Percentiles rank a stretch among this genome's conserved stretches.
Conservation (phyloP, 768 basidiomycete species). For the Amanita muscaria region DNA sequence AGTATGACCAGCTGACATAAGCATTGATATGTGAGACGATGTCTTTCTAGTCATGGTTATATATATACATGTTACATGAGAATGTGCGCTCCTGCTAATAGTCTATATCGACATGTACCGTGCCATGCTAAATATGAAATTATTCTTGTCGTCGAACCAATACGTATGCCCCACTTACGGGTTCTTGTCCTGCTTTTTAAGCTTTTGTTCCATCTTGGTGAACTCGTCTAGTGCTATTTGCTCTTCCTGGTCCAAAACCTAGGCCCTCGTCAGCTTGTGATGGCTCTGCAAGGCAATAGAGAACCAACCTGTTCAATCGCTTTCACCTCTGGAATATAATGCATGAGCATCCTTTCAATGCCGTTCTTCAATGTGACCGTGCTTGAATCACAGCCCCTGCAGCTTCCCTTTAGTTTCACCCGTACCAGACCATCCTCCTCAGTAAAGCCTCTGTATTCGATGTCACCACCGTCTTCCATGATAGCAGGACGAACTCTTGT, state of each 20-base stretch:
- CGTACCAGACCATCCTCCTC: slow-evolving; percentile 76
- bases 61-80: too few species aligned
- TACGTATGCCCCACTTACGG: slow-evolving; percentile 38
- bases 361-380: slow-evolving; percentile 94
- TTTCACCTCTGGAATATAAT: slow-evolving; percentile 95
- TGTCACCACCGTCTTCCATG: slow-evolving; percentile 98
- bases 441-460: slow-evolving; percentile 88
- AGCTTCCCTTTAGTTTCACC: slow-evolving; percentile 93
- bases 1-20: slow-evolving; percentile 3
- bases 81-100: too few species aligned
- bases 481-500: slow-evolving; percentile 94
- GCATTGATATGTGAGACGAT: too few species aligned
- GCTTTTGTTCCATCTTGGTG: slow-evolving; percentile 70
- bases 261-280: slow-evolving; percentile 8
- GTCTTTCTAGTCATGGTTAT: too few species aligned
- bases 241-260: slow-evolving; percentile 92
- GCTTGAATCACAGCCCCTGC: slow-evolving; percentile 90
- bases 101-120: slow-evolving; percentile 70
- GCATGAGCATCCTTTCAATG: slow-evolving; percentile 98
- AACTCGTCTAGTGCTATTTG: slow-evolving; percentile 82
- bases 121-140: slow-evolving; percentile 47
- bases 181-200: slow-evolving; percentile 36
- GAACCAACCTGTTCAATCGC: slow-evolving; percentile 73
- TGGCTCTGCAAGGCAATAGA: not conserved
- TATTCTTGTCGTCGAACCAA: slow-evolving; percentile 5